phyloP scores from a whole-genome alignment of 169 alveolate species.

The Plasmodium inui region DNA sequence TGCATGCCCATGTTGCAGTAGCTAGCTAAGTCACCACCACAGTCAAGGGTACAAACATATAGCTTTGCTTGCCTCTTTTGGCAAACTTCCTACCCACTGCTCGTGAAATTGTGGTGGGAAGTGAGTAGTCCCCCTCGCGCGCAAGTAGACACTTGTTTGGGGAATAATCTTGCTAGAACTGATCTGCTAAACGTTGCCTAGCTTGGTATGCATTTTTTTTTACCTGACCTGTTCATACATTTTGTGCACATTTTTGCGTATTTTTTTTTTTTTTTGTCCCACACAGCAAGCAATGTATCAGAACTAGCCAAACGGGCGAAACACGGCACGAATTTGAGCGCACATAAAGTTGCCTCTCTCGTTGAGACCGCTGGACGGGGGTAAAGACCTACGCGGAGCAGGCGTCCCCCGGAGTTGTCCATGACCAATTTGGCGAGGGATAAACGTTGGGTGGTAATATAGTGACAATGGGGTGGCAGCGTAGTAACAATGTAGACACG shows the following conservation, averaged over 20 bases:
- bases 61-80: neutral
- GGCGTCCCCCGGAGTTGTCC: neutral
- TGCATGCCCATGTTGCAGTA: neutral
- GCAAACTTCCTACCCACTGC: neutral
- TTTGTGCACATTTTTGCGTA: neutral
- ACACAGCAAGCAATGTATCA: neutral
- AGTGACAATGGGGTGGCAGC: neutral
- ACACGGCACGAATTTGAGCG: neutral
- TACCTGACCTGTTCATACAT: constrained; percentile 22
- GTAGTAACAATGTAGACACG: neutral
- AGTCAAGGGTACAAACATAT: neutral
- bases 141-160: neutral
- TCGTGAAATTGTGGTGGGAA: neutral
- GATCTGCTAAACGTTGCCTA: constrained; percentile 1
- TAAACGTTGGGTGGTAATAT: neutral
- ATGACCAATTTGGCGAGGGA: neutral
- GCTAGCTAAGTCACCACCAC: neutral
- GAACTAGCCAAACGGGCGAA: neutral
- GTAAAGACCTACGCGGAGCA: neutral
- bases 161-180: constrained; percentile 6
- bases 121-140: neutral
- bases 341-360: neutral
- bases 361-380: neutral
- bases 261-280: constrained; percentile 4
- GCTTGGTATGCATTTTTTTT: neutral